Conservation (phyloP, 2,329 filamentous ascomycete genomes). For the Zymoseptoria brevis region DNA sequence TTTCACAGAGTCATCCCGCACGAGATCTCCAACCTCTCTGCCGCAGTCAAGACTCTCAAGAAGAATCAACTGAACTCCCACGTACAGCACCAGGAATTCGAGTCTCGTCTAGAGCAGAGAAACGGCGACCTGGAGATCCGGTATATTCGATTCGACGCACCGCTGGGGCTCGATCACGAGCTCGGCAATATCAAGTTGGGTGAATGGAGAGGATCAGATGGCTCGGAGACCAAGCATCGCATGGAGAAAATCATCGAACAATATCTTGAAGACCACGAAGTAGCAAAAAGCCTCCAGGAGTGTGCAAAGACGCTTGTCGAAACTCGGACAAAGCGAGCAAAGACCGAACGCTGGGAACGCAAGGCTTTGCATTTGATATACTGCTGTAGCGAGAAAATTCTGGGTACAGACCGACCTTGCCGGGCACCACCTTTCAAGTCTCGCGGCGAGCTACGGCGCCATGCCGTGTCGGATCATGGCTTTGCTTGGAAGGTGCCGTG, state of each 20-base stretch:
- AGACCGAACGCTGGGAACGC: constrained; percentile 12
- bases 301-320: constrained; percentile 6
- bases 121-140: not conserved
- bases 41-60: not conserved
- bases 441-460: not conserved
- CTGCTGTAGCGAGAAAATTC: too few relatives aligned
- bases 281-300: not conserved
- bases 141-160: constrained; percentile 11
- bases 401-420: too few relatives aligned
- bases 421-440: not conserved
- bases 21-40: not conserved
- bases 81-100: constrained; percentile 2
- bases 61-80: constrained; percentile 6
- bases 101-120: too few relatives aligned
- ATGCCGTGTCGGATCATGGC: constrained; percentile 1
- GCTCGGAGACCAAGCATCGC: not conserved
- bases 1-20: not conserved
- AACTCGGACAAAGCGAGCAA: constrained; percentile 2
- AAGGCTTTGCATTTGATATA: constrained; percentile 8
- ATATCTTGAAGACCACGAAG: not conserved
- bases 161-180: too few relatives aligned
- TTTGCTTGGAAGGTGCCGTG: constrained; percentile 2
- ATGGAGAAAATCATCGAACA: constrained; percentile 2
- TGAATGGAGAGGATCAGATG: too few relatives aligned
- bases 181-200: too few relatives aligned